Base-by-base conservation (phyloP, 2,329 filamentous ascomycete genomes). In the Clonostachys rosea region DNA sequence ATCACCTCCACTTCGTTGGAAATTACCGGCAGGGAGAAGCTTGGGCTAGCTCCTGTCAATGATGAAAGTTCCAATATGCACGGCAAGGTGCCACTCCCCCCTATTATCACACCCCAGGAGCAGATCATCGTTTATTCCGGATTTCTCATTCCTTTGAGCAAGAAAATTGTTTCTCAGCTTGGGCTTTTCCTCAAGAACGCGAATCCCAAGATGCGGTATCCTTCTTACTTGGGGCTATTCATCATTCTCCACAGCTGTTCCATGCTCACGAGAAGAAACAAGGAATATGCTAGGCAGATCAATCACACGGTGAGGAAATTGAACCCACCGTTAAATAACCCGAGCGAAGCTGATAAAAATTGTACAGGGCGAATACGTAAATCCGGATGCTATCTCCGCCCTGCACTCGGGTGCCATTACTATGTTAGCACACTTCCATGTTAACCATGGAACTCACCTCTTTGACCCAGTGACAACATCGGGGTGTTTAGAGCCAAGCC, bases 211-310 rank as follows among this genome's bases (percentile, higher is more conserved):
- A 11, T 45, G 39, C 51, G 51, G 49, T 48, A 44, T 24, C 47
- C 49, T 8, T 46, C 51, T 7, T 51, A 51, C 34, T 39, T 51
- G 4, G 42, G 37, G 10, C 13, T 47, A 4, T 53, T 53, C 36
- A 44, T 53, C 10, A 30, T 53, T 11, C 47, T 53, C 12, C 49
- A 53, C 43, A 51, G 45, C 18, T 50, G 48, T 40, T 48, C 48
- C 5, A 36, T 50, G 48, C 43, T 42, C 12, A 39, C 47, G 4
- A 33, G 47, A 5, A 16, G 47, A 11, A 34, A 49, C 12, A 18
- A 39, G 10, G 36, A 39, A 18, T 39, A 39, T 39, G 36, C 36
- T 8, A 39, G 36, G 13, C 14, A 39, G 12, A 39, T 39, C 17
- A 39, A 18, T 8, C 17, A 39, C 36, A n/a, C 3, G 1, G 36